Conservation (phyloP, 2,329 filamentous ascomycete genomes). For the Phoma sp. region DNA sequence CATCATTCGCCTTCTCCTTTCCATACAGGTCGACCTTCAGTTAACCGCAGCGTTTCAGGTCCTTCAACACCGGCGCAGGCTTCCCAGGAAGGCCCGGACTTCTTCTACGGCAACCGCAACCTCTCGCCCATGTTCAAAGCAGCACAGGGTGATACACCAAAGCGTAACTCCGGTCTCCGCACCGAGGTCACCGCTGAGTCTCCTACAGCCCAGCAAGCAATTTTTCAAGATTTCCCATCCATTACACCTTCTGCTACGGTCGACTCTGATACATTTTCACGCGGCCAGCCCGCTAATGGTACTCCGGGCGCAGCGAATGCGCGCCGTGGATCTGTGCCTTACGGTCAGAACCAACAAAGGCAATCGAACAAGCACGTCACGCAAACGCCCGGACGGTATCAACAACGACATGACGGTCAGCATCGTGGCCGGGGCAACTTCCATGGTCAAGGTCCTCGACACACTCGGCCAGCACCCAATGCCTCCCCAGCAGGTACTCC, state of each 20-base stretch:
- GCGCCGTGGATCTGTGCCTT: constrained; percentile 35
- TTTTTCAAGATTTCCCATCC: constrained; percentile 34
- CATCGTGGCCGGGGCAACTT: constrained; percentile 22
- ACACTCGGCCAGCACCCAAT: constrained; percentile 20
- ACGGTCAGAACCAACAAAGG: constrained; percentile 32
- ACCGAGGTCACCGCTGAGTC: constrained; percentile 50
- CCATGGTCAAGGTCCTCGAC: constrained; percentile 17
- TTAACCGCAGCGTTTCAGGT: constrained; percentile 38
- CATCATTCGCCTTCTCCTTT: constrained; percentile 50
- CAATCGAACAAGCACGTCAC: constrained; percentile 32
- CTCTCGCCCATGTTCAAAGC: constrained; percentile 58
- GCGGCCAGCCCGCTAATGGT: constrained; percentile 24
- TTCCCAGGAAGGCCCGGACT: constrained; percentile 34
- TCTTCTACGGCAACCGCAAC: constrained; percentile 54
- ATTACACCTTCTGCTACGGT: constrained; percentile 22
- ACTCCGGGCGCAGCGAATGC: constrained; percentile 20
- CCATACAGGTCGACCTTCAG: constrained; percentile 39
- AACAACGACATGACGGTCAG: constrained; percentile 33
- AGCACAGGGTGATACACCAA: constrained; percentile 50
- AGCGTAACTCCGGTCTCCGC: constrained; percentile 52
- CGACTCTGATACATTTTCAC: constrained; percentile 28
- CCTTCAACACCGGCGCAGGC: constrained; percentile 41
- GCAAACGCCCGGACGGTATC: constrained; percentile 32
- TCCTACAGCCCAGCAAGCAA: constrained; percentile 30
- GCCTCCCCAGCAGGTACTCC: constrained; percentile 22